These are phyloP conservation scores for Ophiostoma piceae DNA, from an alignment of 2,329 filamentous ascomycete genomes.

Conservation along the genomic window DNA sequence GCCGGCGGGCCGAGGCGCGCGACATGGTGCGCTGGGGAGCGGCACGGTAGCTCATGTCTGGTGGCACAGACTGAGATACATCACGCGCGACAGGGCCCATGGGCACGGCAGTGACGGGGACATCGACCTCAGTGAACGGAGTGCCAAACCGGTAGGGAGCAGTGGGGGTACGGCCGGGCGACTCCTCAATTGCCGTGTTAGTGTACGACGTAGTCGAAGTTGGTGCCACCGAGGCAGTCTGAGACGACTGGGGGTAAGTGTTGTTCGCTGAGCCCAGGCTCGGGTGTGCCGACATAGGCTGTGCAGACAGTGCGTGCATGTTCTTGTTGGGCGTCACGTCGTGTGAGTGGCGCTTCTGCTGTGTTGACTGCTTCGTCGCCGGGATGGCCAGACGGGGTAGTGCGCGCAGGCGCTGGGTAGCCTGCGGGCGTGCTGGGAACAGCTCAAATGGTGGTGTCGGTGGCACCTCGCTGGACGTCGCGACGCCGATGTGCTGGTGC, in stretches of 20 bases:
- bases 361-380: slow-evolving; percentile 20
- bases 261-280: slow-evolving; percentile 5
- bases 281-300: slow-evolving; percentile 27
- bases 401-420: slow-evolving; percentile 51
- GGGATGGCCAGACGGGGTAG: slow-evolving; percentile 62
- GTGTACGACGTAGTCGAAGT: slow-evolving; percentile 26
- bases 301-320: slow-evolving; percentile 25
- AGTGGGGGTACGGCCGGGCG: slow-evolving; percentile 40
- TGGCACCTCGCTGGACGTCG: slow-evolving; percentile 50
- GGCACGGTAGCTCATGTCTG: slow-evolving; percentile 77
- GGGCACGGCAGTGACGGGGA: slow-evolving; percentile 70
- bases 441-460: slow-evolving; percentile 66
- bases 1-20: slow-evolving; percentile 55
- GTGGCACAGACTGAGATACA: slow-evolving; percentile 83
- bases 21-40: slow-evolving; percentile 45
- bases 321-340: neutral
- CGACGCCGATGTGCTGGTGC: slow-evolving; percentile 44
- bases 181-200: slow-evolving; percentile 28
- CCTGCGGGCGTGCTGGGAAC: slow-evolving; percentile 39
- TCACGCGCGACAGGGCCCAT: slow-evolving; percentile 70
- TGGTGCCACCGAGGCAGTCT: slow-evolving; percentile 21
- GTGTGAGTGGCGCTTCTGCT: slow-evolving; percentile 26
- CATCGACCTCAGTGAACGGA: slow-evolving; percentile 85
- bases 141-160: slow-evolving; percentile 73
- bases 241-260: slow-evolving; percentile 17